These are phyloP conservation scores for Tolypocladium tundrense DNA, from an alignment of 2,329 filamentous ascomycete genomes.

Conservation along the genomic window DNA sequence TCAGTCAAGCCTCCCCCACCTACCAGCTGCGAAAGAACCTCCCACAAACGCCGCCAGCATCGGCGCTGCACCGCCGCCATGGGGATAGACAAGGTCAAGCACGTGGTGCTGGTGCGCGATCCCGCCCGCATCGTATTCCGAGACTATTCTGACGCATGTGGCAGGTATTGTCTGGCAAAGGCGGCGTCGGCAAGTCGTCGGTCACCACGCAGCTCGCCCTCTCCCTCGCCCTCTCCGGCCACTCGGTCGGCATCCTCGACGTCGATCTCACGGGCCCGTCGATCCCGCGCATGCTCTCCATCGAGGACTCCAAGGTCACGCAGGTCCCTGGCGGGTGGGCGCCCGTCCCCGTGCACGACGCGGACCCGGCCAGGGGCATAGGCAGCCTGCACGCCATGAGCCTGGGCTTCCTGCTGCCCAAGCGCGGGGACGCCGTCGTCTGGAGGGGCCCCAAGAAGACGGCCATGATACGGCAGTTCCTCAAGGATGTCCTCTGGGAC, in stretches of 20 bases:
- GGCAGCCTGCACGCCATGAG: constrained; percentile 79
- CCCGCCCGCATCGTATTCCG: neutral
- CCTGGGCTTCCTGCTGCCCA: constrained; percentile 77
- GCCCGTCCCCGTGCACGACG: constrained; percentile 72
- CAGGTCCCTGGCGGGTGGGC: constrained; percentile 90
- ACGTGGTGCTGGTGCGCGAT: constrained; percentile 59
- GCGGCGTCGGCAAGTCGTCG: constrained; percentile 94
- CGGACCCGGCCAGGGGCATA: constrained; percentile 36
- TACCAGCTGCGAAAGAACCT: neutral
- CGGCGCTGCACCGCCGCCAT: constrained; percentile 9
- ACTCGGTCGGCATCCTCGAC: constrained; percentile 90
- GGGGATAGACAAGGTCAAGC: constrained; percentile 50
- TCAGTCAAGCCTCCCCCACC: neutral
- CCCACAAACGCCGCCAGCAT: constrained; percentile 10
- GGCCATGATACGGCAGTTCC: constrained; percentile 94
- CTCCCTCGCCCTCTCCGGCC: constrained; percentile 72
- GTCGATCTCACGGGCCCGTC: constrained; percentile 94
- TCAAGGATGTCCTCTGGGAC: constrained; percentile 83
- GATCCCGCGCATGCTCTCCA: constrained; percentile 87
- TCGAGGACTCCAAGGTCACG: constrained; percentile 80
- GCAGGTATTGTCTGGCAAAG: constrained; percentile 84
- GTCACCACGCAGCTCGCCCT: constrained; percentile 95
- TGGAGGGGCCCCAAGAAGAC: constrained; percentile 99
- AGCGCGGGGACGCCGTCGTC: constrained; percentile 82
- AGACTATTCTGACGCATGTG: neutral